Evolutionary conservation across 1,139 yeast species (phyloP), one percentile per base, ranked within the genome.

Genomic region (Yueomyces sp.): DNA sequence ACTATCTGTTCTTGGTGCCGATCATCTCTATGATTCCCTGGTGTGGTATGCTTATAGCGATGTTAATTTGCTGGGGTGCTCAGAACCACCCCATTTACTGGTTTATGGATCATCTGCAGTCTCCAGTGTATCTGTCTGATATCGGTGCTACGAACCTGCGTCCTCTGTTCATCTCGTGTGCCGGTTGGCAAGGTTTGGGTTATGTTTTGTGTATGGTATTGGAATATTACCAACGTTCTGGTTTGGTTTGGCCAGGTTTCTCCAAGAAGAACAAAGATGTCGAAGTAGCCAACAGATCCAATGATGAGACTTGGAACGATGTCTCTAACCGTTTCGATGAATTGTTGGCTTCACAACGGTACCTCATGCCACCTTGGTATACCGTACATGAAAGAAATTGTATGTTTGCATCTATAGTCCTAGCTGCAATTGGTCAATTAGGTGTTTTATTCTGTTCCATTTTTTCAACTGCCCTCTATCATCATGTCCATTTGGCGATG

Each of bases 111-210:
- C 58, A 63, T 2, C 47, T 62, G 9, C 76, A 73, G 48, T 61
- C 63, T 43, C 82, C 87, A 37, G 78, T 82, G 4, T 87, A 81
- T 62, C 75, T 89, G 41, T 82, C 95, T 8, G 86, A 86, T 56
- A 72, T 86, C 43, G 95, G 89, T 4, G 95, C 96, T 11, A 82
- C 94, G 1, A 78, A 78, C 54, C 66, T 85, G 42, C 84, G 85
- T 57, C 94, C 95, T 1, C 64, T 86, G 26, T 87, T 87, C 62
- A 85, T 87, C 39, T 66, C 83, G n/a, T 79, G 94, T 56, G 68
- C 84, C 2, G 85, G 80, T 0, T 72, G 79, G 59, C 95, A 85
- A 64, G 95, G 87, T 25, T 67, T 84, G 12, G 78, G 84, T 54
- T 84, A 77, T 54, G 78, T 78, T 36, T 72, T 85, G n/a, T 72